These are phyloP conservation scores for Phytophthora idaei DNA, from an alignment of 352 stramenopile species.

Conservation along the genomic window DNA sequence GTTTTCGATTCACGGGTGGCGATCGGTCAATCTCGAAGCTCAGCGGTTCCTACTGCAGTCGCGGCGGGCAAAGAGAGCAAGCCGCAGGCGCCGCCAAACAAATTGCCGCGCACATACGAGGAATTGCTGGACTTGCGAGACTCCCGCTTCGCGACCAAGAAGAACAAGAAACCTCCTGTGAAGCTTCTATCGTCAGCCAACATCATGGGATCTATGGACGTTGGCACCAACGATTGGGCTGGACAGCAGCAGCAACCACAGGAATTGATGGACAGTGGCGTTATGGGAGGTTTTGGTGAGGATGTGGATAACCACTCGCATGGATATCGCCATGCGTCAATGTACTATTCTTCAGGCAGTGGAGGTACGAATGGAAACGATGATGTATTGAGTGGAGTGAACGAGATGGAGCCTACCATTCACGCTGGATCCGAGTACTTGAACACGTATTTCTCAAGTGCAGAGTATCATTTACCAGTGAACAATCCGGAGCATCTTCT, in stretches of 20 bases:
- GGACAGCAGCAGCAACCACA: slow-evolving; percentile 40
- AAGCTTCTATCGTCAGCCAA: slow-evolving; percentile 58
- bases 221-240: slow-evolving; percentile 57
- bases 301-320: slow-evolving; percentile 38
- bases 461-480: slow-evolving; percentile 71
- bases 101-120: slow-evolving; percentile 77
- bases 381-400: slow-evolving; percentile 27
- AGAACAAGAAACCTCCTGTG: slow-evolving; percentile 73
- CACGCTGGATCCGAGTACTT: slow-evolving; percentile 77
- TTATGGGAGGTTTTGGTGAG: slow-evolving; percentile 42
- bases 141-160: slow-evolving; percentile 79
- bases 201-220: slow-evolving; percentile 59
- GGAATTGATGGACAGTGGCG: slow-evolving; percentile 38
- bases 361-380: slow-evolving; percentile 32
- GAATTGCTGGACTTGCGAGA: slow-evolving; percentile 77
- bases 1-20: slow-evolving; percentile 85
- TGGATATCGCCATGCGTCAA: slow-evolving; percentile 39
- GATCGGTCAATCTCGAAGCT: slow-evolving; percentile 71
- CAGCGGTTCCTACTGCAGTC: slow-evolving; percentile 47
- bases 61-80: slow-evolving; percentile 63
- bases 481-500: slow-evolving; percentile 75
- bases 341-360: slow-evolving; percentile 49
- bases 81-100: slow-evolving; percentile 38
- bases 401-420: slow-evolving; percentile 56
- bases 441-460: slow-evolving; percentile 71